Percentiles rank a stretch among this genome's conserved stretches.
Evolutionary conservation across 345 rosid genomes (phyloP).

Genomic region (Arabidopsis thaliana): TAIR10.1 NC_003076.8:3661001-3661500

Average conservation of each 20-base stretch:
- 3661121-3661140: neutral
- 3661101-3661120: neutral
- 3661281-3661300: neutral
- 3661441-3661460: neutral
- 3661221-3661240: constrained; percentile 6
- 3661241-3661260: constrained; percentile 6
- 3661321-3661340: neutral
- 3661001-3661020: neutral
- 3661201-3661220: neutral
- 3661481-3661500: no score
- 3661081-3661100: constrained; percentile 2
- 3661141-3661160: neutral
- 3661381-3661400: neutral
- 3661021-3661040: neutral
- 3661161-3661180: neutral
- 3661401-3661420: neutral
- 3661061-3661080: constrained; percentile 5
- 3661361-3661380: neutral
- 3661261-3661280: neutral
- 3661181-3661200: neutral
- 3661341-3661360: constrained; percentile 2
- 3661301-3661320: neutral
- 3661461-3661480: no score
- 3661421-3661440: neutral
- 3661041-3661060: neutral